Evolutionary conservation across 1,284 basidiomycete species (phyloP).

Genomic region (Moesziomyces parantarcticus): DNA sequence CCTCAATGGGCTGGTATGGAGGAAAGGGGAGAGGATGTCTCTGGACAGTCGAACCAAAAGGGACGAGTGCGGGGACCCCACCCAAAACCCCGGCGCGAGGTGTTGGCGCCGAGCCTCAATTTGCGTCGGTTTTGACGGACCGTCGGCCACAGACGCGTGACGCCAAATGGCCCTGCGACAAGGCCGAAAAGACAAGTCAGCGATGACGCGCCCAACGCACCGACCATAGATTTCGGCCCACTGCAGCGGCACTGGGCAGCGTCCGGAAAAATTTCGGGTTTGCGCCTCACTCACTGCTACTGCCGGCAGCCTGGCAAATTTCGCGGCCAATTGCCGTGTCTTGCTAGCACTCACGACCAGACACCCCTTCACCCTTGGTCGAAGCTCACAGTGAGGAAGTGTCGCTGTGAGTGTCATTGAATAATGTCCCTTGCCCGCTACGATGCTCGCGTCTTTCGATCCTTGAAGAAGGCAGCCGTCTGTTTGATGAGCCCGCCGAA

Average conservation of each 20-base stretch:
- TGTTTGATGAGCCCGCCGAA: slow-evolving; percentile 81
- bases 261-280: slow-evolving; percentile 3
- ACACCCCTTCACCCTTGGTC: neutral
- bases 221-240: neutral
- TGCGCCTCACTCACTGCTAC: neutral
- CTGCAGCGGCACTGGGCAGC: no score
- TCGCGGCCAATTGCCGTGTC: neutral
- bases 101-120: neutral
- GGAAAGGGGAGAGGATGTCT: neutral
- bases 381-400: neutral
- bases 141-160: slow-evolving; percentile 4
- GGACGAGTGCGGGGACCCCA: neutral
- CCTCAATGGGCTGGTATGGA: neutral
- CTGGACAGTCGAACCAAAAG: no score
- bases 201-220: neutral
- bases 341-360: neutral
- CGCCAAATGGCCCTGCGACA: neutral
- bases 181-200: neutral
- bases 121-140: slow-evolving; percentile 32
- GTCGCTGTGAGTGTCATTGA: neutral
- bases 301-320: neutral
- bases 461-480: slow-evolving; percentile 68
- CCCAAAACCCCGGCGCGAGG: neutral
- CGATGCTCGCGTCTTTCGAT: slow-evolving; percentile 9
- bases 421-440: neutral